phyloP scores from a whole-genome alignment of 2,329 filamentous ascomycete species.

The Orbilia brochopaga region DNA sequence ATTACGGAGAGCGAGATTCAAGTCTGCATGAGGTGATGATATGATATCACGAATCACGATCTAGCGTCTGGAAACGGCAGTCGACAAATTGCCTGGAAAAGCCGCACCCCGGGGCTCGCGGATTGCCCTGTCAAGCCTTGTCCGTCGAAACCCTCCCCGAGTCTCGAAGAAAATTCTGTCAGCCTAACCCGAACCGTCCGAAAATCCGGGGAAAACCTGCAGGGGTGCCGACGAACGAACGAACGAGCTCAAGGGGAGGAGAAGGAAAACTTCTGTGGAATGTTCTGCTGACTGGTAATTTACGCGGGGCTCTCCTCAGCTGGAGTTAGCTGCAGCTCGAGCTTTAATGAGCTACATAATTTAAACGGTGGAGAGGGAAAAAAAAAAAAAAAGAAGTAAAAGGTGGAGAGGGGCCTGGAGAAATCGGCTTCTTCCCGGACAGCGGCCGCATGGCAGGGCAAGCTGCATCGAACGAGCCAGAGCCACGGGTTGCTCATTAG shows the following conservation, averaged over 20 bases:
- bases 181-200: conserved; percentile 31
- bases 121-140: neutral
- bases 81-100: neutral
- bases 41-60: conserved; percentile 10
- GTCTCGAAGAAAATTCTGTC: conserved; percentile 13
- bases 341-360: conserved; percentile 1
- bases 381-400: neutral
- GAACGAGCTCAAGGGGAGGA: too few relatives aligned
- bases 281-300: conserved; percentile 35
- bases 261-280: conserved; percentile 23
- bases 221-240: conserved; percentile 1
- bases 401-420: conserved; percentile 27
- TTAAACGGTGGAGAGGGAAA: conserved; percentile 1
- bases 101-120: conserved; percentile 14
- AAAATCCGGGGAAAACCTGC: conserved; percentile 49
- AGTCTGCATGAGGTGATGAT: neutral
- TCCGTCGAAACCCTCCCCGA: neutral
- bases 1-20: neutral
- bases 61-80: conserved; percentile 1
- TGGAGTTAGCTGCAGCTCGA: too few relatives aligned
- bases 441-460: neutral
- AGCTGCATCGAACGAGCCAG: conserved; percentile 3
- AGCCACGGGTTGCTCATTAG: conserved; percentile 36
- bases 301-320: neutral
- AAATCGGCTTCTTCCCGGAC: conserved; percentile 46